phyloP scores from a whole-genome alignment of 306 rosid species.

The Vigna unguiculata region DNA sequence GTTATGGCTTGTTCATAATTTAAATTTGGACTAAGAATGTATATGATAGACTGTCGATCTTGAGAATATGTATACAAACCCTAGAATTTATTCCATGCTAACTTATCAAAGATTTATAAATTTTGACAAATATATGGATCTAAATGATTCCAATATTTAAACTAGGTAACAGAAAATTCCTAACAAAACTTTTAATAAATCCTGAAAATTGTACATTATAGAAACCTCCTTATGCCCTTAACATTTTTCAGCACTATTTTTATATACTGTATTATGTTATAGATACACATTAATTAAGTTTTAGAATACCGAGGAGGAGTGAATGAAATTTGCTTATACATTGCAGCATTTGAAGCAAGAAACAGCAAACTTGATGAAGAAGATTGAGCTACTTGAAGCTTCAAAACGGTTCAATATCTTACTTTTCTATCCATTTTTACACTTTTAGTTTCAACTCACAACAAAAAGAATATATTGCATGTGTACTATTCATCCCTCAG shows the following conservation, averaged over 20 bases:
- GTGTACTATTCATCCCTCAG: slow-evolving; percentile 46
- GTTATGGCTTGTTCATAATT: no score
- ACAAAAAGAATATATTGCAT: not conserved
- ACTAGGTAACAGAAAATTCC: not conserved
- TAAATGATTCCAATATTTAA: not conserved
- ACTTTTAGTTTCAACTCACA: slow-evolving; percentile 2
- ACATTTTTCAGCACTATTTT: not conserved
- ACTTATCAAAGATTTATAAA: no score
- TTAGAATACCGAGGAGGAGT: slow-evolving; percentile 12
- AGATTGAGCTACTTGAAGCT: slow-evolving; percentile 76
- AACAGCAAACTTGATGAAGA: slow-evolving; percentile 71
- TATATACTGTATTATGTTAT: not conserved
- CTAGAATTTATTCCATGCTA: no score
- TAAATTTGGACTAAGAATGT: no score
- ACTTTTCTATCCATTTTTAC: not conserved
- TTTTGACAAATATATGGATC: no score
- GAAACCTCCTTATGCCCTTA: not conserved
- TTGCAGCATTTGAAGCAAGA: slow-evolving; percentile 78
- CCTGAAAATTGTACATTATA: not conserved
- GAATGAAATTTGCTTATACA: slow-evolving; percentile 32
- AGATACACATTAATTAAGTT: slow-evolving; percentile 6
- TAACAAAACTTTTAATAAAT: not conserved
- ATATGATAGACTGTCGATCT: no score
- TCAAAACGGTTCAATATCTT: slow-evolving; percentile 69
- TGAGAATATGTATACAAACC: no score